phyloP scores from a whole-genome alignment of 2,329 filamentous ascomycete species.

The Teratosphaeria pseudoeucalypti region DNA sequence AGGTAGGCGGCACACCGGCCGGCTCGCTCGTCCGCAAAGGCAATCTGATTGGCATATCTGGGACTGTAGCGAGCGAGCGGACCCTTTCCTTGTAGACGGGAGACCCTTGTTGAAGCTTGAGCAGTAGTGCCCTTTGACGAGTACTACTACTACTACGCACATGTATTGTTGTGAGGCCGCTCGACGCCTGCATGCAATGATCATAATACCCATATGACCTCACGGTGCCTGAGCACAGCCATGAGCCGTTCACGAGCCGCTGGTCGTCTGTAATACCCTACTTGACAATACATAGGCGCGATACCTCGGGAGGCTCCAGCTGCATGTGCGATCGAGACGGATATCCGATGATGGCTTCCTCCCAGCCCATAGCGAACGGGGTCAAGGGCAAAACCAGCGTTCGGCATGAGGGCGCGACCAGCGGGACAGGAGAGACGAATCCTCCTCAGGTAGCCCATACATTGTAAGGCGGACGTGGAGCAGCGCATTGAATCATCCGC shows the following conservation, averaged over 20 bases:
- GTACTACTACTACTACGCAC: neutral
- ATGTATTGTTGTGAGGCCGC: neutral
- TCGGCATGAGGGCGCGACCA: constrained; percentile 12
- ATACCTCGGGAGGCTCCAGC: neutral
- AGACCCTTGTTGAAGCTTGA: neutral
- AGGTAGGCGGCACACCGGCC: neutral
- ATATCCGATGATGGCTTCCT: neutral
- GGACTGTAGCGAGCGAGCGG: too few species aligned
- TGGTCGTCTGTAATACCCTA: neutral
- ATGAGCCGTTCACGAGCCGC: neutral
- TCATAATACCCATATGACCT: neutral
- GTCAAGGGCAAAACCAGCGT: constrained; percentile 14
- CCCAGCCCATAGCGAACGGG: neutral
- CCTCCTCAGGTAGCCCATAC: constrained; percentile 58
- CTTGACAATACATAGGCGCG: neutral
- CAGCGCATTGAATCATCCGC: neutral
- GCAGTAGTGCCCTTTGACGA: neutral
- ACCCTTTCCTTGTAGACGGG: neutral
- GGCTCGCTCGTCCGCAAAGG: neutral
- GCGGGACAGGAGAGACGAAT: constrained; percentile 30
- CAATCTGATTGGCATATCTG: too few species aligned
- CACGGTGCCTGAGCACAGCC: neutral
- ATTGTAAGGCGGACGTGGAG: constrained; percentile 28
- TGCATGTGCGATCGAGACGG: neutral
- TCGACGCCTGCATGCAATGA: neutral